A percentile compares a stretch with the other conserved stretches of the same genome.
Evolutionary conservation across 768 basidiomycete genomes (phyloP).

Genomic region (Trametes coccinea): DNA sequence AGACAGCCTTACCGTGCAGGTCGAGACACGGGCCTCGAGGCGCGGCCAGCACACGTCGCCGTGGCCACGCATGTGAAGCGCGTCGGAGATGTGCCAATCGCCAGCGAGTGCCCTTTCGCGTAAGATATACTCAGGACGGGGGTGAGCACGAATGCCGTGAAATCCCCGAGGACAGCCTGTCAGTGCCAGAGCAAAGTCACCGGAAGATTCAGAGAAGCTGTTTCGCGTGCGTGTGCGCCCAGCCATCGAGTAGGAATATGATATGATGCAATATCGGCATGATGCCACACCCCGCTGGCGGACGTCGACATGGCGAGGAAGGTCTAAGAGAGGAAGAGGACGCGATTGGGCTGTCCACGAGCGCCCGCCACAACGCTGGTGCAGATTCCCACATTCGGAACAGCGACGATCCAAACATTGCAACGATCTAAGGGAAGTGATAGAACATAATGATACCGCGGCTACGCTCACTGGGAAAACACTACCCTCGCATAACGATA

Average conservation of each 20-base stretch:
- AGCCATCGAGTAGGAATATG: too few relatives aligned
- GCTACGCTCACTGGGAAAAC: background rate
- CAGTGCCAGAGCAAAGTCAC: background rate
- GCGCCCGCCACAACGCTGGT: background rate
- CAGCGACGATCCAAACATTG: background rate
- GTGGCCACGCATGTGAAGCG: slow-evolving; percentile 4
- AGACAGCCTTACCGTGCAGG: background rate
- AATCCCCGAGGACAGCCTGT: background rate
- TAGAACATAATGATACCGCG: background rate
- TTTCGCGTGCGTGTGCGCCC: too few relatives aligned
- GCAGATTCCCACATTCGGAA: background rate
- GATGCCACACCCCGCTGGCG: background rate
- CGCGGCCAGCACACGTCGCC: background rate
- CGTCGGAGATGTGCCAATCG: slow-evolving; percentile 7
- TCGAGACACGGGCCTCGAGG: slow-evolving; percentile 10
- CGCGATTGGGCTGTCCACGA: background rate
- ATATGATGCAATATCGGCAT: background rate
- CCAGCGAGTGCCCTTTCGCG: slow-evolving; percentile 3
- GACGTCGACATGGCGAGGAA: background rate
- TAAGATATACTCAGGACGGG: slow-evolving; percentile 10
- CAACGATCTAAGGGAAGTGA: background rate
- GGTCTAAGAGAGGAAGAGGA: background rate
- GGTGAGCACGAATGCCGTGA: background rate
- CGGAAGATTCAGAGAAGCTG: background rate
- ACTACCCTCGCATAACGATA: background rate